Evolutionary conservation across 2,329 filamentous ascomycete species (phyloP).

Genomic region (Ilyonectria destructans): DNA sequence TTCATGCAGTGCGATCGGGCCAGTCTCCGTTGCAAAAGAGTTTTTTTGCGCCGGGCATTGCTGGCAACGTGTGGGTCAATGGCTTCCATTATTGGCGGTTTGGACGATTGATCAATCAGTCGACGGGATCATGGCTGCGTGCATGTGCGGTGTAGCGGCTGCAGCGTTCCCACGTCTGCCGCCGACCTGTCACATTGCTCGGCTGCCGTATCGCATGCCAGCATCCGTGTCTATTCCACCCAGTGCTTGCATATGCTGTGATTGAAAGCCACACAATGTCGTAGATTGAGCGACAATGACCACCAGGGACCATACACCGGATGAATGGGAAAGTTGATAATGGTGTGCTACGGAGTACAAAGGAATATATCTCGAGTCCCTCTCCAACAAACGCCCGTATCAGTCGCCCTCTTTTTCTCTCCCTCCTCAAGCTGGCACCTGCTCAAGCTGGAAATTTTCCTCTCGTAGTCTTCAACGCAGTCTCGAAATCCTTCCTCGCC

Average conservation of each 20-base stretch:
- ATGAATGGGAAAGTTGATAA: not conserved
- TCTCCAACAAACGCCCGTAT: not conserved
- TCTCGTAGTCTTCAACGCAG: not conserved
- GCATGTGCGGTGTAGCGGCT: not conserved
- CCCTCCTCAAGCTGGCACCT: too few relatives aligned
- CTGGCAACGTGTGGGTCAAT: not conserved
- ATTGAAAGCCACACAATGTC: not conserved
- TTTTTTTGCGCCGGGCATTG: not conserved
- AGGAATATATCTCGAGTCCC: not conserved
- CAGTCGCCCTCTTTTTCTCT: too few relatives aligned
- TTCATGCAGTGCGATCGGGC: not conserved
- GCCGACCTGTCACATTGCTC: not conserved
- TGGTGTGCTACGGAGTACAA: not conserved
- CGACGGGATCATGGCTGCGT: not conserved
- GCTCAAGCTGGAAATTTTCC: too few relatives aligned
- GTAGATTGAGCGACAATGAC: not conserved
- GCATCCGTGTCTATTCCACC: not conserved
- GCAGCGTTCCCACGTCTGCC: not conserved
- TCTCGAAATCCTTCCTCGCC: not conserved
- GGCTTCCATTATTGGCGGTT: not conserved
- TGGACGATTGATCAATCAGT: constrained; percentile 31
- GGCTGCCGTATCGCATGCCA: not conserved
- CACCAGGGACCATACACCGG: not conserved
- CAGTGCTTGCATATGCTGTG: not conserved
- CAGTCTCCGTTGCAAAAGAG: not conserved